These are phyloP conservation scores for Circinella minor DNA, from an alignment of 371 early-diverging fungal genomes.

Conservation along the genomic window DNA sequence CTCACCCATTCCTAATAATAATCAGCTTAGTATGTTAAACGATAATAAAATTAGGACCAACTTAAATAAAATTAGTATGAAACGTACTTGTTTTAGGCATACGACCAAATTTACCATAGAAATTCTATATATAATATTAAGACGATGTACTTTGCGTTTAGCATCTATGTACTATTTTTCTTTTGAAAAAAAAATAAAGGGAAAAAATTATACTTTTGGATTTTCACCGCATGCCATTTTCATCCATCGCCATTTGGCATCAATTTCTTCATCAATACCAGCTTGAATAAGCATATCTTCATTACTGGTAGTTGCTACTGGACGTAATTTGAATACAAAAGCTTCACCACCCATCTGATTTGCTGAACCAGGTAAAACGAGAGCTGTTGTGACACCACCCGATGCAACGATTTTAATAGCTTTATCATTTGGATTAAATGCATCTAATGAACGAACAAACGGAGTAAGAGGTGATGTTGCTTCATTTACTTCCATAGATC, in stretches of 20 bases:
- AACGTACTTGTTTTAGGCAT: constrained; percentile 41
- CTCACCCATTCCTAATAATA: constrained; percentile 66
- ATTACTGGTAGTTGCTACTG: constrained; percentile 51
- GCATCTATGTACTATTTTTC: not conserved
- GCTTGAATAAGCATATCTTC: constrained; percentile 71
- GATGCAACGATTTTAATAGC: constrained; percentile 68
- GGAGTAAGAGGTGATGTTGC: constrained; percentile 63
- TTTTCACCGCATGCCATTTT: constrained; percentile 88
- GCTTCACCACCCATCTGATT: constrained; percentile 82
- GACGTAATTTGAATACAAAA: constrained; percentile 63
- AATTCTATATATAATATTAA: not conserved
- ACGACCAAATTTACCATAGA: constrained; percentile 25
- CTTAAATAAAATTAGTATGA: not conserved
- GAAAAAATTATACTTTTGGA: constrained; percentile 49
- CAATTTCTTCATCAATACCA: constrained; percentile 34
- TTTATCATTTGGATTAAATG: constrained; percentile 62
- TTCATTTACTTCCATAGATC: constrained; percentile 70
- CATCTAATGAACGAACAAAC: constrained; percentile 60
- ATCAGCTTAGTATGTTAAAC: too few species aligned
- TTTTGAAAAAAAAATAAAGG: not conserved
- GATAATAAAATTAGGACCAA: too few species aligned
- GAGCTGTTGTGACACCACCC: constrained; percentile 77
- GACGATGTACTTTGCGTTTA: not conserved
- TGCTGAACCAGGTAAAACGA: constrained; percentile 77
- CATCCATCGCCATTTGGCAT: constrained; percentile 67